A percentile compares a stretch with the other conserved stretches of the same genome.
phyloP scores from a whole-genome alignment of 106 monocot genomes.

The Dendrobium huoshanense region DNA sequence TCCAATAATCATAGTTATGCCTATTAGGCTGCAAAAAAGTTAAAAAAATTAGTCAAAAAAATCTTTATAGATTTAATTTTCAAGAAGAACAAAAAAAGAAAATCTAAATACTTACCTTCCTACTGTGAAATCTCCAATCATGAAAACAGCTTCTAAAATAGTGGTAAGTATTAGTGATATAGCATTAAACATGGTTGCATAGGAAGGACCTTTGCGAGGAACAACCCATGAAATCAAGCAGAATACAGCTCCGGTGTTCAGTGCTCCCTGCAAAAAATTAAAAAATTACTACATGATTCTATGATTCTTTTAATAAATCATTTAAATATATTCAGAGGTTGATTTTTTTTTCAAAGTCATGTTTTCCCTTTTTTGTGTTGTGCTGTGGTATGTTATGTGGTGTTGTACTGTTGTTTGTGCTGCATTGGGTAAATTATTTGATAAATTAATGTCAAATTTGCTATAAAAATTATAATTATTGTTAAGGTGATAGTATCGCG shows the following conservation, averaged over 20 bases:
- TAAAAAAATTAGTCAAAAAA: background rate
- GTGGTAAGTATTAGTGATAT: slow-evolving; percentile 35
- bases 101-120: slow-evolving; percentile 19
- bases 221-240: slow-evolving; percentile 37
- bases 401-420: no score
- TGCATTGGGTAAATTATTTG: no score
- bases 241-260: slow-evolving; percentile 36
- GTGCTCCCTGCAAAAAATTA: slow-evolving; percentile 27
- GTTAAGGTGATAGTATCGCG: no score
- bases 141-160: slow-evolving; percentile 24
- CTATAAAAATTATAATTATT: no score
- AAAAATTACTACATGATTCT: no score
- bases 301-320: no score
- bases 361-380: no score
- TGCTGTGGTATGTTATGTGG: no score
- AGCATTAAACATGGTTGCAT: slow-evolving; percentile 55
- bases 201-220: slow-evolving; percentile 32
- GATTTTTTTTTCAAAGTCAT: no score
- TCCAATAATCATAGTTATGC: slow-evolving; percentile 1
- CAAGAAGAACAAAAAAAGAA: background rate
- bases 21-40: slow-evolving; percentile 7
- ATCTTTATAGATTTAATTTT: no score
- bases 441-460: no score
- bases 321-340: no score
- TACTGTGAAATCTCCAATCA: slow-evolving; percentile 22